Evolutionary conservation across 1,284 basidiomycete species (phyloP).

Genomic region (Fomitopsis pinicola): DNA sequence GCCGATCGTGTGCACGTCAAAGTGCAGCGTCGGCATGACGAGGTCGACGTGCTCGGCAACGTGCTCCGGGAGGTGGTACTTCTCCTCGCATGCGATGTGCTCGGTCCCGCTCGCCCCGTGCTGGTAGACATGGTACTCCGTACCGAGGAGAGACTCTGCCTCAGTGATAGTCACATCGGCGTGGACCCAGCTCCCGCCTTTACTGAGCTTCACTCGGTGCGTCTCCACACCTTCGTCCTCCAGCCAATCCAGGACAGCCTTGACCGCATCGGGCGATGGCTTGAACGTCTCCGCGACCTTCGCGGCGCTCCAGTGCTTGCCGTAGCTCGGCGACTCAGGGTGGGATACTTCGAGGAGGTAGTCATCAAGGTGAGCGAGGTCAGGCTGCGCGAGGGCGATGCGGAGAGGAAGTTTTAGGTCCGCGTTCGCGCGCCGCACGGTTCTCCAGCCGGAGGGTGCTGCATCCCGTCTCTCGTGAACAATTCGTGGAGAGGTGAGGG

Average conservation of each 20-base stretch:
- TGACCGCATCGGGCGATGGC: conserved; percentile 35
- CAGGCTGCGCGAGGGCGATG: conserved; percentile 28
- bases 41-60: conserved; percentile 39
- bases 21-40: conserved; percentile 42
- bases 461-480: conserved; percentile 2
- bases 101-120: conserved; percentile 17
- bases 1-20: conserved; percentile 23
- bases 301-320: conserved; percentile 34
- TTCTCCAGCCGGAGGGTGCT: conserved; percentile 1
- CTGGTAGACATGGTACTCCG: conserved; percentile 39
- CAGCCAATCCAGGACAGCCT: conserved; percentile 38
- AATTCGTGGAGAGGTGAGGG: neutral
- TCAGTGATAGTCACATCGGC: conserved; percentile 37
- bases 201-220: conserved; percentile 27
- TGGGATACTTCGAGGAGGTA: conserved; percentile 38
- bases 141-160: conserved; percentile 36
- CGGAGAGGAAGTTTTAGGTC: neutral
- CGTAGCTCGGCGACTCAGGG: conserved; percentile 34
- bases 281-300: conserved; percentile 35
- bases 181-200: conserved; percentile 37
- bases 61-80: conserved; percentile 39
- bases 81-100: conserved; percentile 30
- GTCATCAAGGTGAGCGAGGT: conserved; percentile 34
- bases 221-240: conserved; percentile 26
- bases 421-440: conserved; percentile 1